Evolutionary conservation across 805 yeast species (phyloP).

Genomic region (Suhomyces emberorum): DNA sequence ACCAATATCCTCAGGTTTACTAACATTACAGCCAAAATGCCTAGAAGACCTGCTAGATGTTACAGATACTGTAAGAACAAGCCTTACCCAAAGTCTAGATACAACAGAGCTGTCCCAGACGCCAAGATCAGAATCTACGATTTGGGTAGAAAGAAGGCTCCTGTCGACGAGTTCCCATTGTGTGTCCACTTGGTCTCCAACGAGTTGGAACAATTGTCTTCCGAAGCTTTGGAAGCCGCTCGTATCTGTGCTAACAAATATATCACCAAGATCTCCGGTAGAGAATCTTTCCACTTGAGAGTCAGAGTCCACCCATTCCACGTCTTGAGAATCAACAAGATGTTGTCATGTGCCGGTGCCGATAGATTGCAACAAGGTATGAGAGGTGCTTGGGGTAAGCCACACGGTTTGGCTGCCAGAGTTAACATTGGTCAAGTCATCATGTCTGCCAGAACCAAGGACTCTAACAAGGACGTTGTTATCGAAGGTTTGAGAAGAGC

Average conservation of each 20-base stretch:
- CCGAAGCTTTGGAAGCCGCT: constrained; percentile 99
- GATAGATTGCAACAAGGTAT: constrained; percentile 99
- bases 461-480: constrained; percentile 94
- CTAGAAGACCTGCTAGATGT: constrained; percentile 99
- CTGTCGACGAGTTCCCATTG: constrained; percentile 99
- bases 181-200: constrained; percentile 99
- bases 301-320: constrained; percentile 99
- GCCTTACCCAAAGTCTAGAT: constrained; percentile 99
- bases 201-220: constrained; percentile 98
- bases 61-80: constrained; percentile 99
- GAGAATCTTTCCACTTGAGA: constrained; percentile 99
- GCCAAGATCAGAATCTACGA: constrained; percentile 98
- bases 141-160: constrained; percentile 99
- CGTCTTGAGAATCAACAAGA: constrained; percentile 99
- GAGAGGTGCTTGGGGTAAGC: constrained; percentile 99
- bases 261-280: constrained; percentile 95
- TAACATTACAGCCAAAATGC: constrained; percentile 68
- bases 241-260: constrained; percentile 99
- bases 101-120: constrained; percentile 99
- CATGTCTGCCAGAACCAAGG: constrained; percentile 98
- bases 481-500: constrained; percentile 99
- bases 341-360: constrained; percentile 99
- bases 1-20: constrained; percentile 12
- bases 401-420: constrained; percentile 99
- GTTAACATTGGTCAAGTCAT: constrained; percentile 98